Base-by-base conservation (phyloP, 2,329 filamentous ascomycete genomes). In the Cytospora piceae region DNA sequence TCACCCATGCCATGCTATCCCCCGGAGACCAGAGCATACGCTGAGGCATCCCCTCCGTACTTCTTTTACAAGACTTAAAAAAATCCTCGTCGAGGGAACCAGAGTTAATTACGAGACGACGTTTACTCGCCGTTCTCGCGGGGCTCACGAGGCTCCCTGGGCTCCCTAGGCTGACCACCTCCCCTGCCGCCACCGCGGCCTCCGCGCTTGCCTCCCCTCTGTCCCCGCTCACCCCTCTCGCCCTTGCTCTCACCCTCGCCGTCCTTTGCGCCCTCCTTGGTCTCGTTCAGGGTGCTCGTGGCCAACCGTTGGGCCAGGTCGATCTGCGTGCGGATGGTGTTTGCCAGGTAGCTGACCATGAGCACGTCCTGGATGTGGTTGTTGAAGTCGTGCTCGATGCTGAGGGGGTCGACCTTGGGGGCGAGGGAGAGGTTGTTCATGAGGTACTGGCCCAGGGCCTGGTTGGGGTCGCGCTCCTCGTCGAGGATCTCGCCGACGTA, bases 321-420 rank as follows among this genome's bases (percentile, higher is more conserved):
- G 82, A 99, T 97, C 83, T 99, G 95, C 72, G 94, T 98, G 79
- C 94, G 93, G 81, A 98, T 97, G 71, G 93, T 97, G 85, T 98
- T 99, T 78, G 95, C 93, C 70, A 99, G 87, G 83, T 99, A 99
- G 72, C 93, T 96, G 73, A 99, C 94, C 79, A 98, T 94, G 71
- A 99, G 89, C 68, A 99, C 94, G 78, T 99, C 95, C 83, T 99
- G 95, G 79, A 99, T 93, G 83, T 99, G 95, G 84, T 96, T 97
- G 88, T 99, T 99, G 87, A 99, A 99, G 83, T 98, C 94, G 77
- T 90, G 87, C 85, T 99, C 95, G 76, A 99, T 94, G 77, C 96
- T 91, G 68, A 88, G 86, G 46, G 90, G 83, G 74, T 97, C 92
- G 68, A 98, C 95, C 86, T 98, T 99, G 74, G 95, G 95, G 64